Evolutionary conservation across 164 flowering plant species (phyloP).

Genomic region (Amborella trichopoda): DNA sequence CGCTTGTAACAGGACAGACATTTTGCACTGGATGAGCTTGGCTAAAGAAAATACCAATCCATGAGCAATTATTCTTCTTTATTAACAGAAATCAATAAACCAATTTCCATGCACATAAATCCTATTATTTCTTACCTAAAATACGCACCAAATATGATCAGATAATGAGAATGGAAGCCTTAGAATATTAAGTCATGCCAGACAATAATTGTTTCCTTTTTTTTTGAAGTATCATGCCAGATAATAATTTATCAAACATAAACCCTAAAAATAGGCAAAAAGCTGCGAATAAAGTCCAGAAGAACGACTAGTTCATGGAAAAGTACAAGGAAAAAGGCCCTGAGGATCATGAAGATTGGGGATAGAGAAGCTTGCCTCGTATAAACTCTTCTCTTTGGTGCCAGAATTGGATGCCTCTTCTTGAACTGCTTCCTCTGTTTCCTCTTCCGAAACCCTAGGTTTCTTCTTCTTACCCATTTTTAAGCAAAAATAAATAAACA

Average conservation of each 20-base stretch:
- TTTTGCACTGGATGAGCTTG: no score
- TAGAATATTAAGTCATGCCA: neutral
- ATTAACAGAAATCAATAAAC: no score
- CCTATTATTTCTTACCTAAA: no score
- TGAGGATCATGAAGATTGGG: neutral
- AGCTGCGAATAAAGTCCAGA: neutral
- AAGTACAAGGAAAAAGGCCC: neutral
- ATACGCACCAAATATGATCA: no score
- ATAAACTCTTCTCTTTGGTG: neutral
- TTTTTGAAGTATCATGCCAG: neutral
- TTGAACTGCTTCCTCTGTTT: neutral
- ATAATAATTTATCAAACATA: neutral
- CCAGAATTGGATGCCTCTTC: neutral
- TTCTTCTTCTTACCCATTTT: neutral
- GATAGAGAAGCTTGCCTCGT: neutral
- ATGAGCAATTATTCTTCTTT: no score
- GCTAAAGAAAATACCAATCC: no score
- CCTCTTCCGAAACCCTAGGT: neutral
- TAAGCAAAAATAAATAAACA: no score
- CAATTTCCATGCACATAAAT: no score
- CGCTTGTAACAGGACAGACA: no score
- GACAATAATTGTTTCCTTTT: neutral
- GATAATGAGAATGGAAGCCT: no score
- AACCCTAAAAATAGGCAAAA: neutral
- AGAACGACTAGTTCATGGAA: neutral